Evolutionary conservation across 2,329 filamentous ascomycete species (phyloP).

Genomic region (Alternaria incomplexa): DNA sequence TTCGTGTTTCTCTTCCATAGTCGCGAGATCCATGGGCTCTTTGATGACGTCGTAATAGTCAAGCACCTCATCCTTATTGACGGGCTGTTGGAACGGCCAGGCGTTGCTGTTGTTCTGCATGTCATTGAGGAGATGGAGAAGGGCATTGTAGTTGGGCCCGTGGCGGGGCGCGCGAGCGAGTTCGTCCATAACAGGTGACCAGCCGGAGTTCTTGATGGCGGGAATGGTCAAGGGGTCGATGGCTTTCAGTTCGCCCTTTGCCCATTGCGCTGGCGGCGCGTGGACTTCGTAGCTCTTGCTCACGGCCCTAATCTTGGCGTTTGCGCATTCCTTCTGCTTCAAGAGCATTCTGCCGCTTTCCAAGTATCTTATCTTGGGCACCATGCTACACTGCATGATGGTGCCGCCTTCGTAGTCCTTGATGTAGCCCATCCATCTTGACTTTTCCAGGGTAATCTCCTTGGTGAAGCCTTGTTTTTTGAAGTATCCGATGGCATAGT

Average conservation of each 20-base stretch:
- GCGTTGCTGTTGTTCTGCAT: conserved; percentile 91
- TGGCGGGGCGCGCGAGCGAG: conserved; percentile 92
- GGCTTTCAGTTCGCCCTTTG: conserved; percentile 65
- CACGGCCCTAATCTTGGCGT: conserved; percentile 92
- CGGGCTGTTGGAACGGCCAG: conserved; percentile 94
- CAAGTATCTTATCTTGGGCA: conserved; percentile 91
- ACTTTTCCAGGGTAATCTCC: conserved; percentile 89
- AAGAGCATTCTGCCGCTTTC: conserved; percentile 91
- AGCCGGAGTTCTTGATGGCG: conserved; percentile 88
- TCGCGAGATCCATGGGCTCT: conserved; percentile 94
- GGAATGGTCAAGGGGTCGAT: conserved; percentile 88
- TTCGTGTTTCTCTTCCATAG: conserved; percentile 95
- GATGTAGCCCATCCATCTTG: conserved; percentile 99
- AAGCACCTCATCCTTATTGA: conserved; percentile 94
- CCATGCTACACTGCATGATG: conserved; percentile 99
- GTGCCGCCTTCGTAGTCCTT: conserved; percentile 99
- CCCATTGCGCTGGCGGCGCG: conserved; percentile 84
- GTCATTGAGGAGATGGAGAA: conserved; percentile 90
- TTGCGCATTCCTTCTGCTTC: conserved; percentile 95
- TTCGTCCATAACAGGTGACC: conserved; percentile 98
- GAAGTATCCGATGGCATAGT: conserved; percentile 98
- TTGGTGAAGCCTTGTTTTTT: conserved; percentile 99
- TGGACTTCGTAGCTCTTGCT: conserved; percentile 89
- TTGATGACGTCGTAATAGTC: conserved; percentile 99
- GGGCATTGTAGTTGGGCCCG: conserved; percentile 93